Evolutionary conservation across 2,329 filamentous ascomycete species (phyloP), one percentile per base, ranked within the genome.

Genomic region (Epichloe aotearoae): DNA sequence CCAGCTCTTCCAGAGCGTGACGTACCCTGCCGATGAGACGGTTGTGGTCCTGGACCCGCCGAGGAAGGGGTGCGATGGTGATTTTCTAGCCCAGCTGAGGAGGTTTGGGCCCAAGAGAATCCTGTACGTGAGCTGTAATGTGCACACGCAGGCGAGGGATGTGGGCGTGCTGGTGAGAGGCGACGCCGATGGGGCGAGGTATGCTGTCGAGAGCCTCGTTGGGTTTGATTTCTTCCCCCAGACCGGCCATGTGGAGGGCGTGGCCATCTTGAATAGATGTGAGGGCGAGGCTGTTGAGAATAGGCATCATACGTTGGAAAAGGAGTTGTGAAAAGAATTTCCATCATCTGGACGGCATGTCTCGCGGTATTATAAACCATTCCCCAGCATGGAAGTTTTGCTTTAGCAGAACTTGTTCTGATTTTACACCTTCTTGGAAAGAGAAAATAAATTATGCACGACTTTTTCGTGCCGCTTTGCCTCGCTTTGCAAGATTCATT

Each of bases 221-320:
- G 93, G 91, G 0, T 97, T 97, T 62, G 93, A 98, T 65, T 97
- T 98, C 68, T 98, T 98, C 69, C 93, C 93, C 12, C 91, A 97
- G 68, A 85, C 82, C 19, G 75, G 77, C 1, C 82, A 86, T 60
- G 82, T 85, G 0, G 82, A 86, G 63, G 80, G 82, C 44, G 80
- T 84, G 40, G 80, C 79, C 4, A 76, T 84, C 36, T 62, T 85
- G 58, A 83, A 79, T 56, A 69, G 79, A 55, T 72, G 79, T 14
- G 76, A 79, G 37, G 62, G 64, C 52, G 53, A 51, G 51, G 57
- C 53, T 23, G 20, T 36, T 2, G 20, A 46, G 10, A 26, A 36
- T 36, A 19, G 19, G 4, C 38, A 12, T 19, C 48, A 52, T 6
- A 12, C 40, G 19, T 23, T 12, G 20, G 42, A 49, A 8, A 20